Base-by-base conservation (phyloP, 768 basidiomycete genomes). In the Clitopilus passeckerianus region DNA sequence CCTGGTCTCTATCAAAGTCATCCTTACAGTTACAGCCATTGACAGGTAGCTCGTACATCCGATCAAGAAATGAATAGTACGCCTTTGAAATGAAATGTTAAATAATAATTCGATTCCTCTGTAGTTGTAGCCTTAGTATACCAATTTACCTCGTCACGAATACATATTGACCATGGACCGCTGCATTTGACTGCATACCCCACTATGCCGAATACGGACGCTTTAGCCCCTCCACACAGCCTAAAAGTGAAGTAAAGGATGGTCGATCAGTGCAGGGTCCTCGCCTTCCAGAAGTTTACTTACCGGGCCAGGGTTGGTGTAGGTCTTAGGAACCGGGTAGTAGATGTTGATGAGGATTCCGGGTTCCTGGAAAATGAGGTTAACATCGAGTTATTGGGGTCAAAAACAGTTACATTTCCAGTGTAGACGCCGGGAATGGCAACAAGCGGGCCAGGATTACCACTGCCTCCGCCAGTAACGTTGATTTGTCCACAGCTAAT, bases 401-500 rank as follows among this genome's bases (percentile, higher is more conserved):
- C 5, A n/a, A n/a, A 14, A 5, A 34, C 59, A 16, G 61, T 50
- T 58, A 68, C 70, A 37, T 64, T 60, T 18, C 69, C 69, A 6
- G 65, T 68, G 61, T 70, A 70, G 41, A 70, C 65, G n/a, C 69
- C 69, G 23, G 69, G 69, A 44, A 70, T 70, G 34, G 69, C 56
- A 34, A 70, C 69, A 9, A 67, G 60, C 7, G 69, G 69, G 0
- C 65, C 66, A 23, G 69, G 69, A 5, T 43, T 67, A 4, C 68
- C 70, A 18, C 54, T 73, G 22, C 65, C 77, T 53, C 77, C 77
- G 33, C 71, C 71, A 14, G 73, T 72, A 14, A 79, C 74, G 41
- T 74, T 72, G 58, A 79, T 67, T 58, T 79, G 77, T 1, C 68
- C 77, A 57, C 77, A 79, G 53, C 63, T 65, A 61, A 72, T 59